Percentiles rank a stretch among this genome's conserved stretches.
These are phyloP conservation scores for Lipomyces starkeyi DNA, from an alignment of 805 yeast species.

Conservation along the genomic window DNA sequence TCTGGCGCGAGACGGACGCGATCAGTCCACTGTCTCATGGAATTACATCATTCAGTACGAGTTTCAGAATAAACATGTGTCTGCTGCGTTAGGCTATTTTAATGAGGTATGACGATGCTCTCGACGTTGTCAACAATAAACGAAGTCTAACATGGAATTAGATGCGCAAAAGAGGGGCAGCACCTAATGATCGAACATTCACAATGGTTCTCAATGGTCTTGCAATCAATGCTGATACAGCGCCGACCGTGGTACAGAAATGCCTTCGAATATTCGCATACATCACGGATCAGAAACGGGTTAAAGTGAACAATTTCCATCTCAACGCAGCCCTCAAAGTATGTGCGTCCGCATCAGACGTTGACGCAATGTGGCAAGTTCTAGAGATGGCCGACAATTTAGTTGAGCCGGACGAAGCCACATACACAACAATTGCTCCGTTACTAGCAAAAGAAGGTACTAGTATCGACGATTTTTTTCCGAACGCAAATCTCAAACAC, in stretches of 20 bases:
- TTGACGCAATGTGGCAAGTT: constrained; percentile 24
- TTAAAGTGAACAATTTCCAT: constrained; percentile 17
- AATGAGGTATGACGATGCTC: constrained; percentile 16
- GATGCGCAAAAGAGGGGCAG: constrained; percentile 27
- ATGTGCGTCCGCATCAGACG: constrained; percentile 8
- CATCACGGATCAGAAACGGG: not conserved
- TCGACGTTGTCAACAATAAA: not conserved
- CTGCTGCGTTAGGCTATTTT: constrained; percentile 16
- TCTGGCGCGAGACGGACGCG: constrained; percentile 20
- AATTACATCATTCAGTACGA: constrained; percentile 21
- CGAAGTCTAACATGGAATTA: not conserved
- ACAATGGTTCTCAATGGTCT: constrained; percentile 31
- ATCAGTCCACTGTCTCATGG: constrained; percentile 30
- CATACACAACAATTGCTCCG: constrained; percentile 19
- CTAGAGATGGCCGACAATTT: constrained; percentile 17
- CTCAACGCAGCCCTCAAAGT: constrained; percentile 32
- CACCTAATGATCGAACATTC: constrained; percentile 26
- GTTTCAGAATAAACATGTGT: constrained; percentile 14
- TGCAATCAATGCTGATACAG: constrained; percentile 13
- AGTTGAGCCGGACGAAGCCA: constrained; percentile 14
- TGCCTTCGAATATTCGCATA: constrained; percentile 16
- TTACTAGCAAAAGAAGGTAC: constrained; percentile 6
- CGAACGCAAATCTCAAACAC: not conserved
- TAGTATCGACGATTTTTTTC: not conserved
- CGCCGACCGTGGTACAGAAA: constrained; percentile 18